Percentiles rank a stretch among this genome's conserved stretches.
phyloP scores from a whole-genome alignment of 106 monocot species.

The Phalaenopsis equestris region DNA sequence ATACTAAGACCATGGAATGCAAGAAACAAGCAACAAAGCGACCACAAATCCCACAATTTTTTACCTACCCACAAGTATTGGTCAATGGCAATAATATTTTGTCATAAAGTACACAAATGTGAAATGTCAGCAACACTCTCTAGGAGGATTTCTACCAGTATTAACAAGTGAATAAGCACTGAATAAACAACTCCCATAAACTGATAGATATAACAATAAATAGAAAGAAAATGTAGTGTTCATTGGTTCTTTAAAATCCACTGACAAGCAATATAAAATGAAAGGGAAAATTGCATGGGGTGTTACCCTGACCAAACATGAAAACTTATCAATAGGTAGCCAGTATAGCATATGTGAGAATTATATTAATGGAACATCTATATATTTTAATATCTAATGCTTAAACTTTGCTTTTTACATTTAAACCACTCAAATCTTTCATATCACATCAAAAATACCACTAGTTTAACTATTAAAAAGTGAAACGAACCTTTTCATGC shows the following conservation, averaged over 20 bases:
- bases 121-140: no score
- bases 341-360: background rate
- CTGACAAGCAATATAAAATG: background rate
- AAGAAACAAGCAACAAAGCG: background rate
- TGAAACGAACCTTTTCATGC: no score
- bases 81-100: background rate
- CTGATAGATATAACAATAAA: background rate
- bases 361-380: background rate
- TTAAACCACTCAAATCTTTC: no score
- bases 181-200: background rate
- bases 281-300: background rate
- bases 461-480: no score
- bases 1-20: background rate
- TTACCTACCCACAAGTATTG: background rate
- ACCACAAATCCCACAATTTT: background rate
- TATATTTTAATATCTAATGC: background rate
- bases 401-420: no score
- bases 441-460: no score
- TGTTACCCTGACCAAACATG: background rate
- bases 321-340: background rate
- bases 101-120: background rate
- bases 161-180: background rate
- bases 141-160: background rate
- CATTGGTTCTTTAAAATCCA: background rate
- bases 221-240: background rate